Evolutionary conservation across 179 eudicot genomes (phyloP), one percentile per base, ranked within the genome.

Genomic region (Beta lomatogona): DNA sequence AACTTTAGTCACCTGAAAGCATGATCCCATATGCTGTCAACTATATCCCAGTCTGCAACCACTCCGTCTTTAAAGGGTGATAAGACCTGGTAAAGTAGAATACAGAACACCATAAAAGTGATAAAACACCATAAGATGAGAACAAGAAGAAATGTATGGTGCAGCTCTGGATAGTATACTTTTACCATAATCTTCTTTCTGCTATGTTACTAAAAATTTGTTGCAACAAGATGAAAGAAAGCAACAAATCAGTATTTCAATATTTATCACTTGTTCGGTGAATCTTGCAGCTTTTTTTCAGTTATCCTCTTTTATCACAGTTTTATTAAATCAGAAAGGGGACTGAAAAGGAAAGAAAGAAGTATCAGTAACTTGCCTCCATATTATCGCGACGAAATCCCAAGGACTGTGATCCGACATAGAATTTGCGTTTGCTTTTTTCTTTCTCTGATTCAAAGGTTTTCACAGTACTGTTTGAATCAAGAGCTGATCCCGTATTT

Each of bases 1-100:
- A 74, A 63, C 57, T 73, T 68, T 9, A 78, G 85, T 76, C 72
- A 95, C 99, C 94, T 91, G 78, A 94, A 90, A 70, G 98, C 92
- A 86, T 95, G 99, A 81, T 94, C 97, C 98, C 97, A 95, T 76
- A 95, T 94, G 88, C 84, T 89, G 86, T 95, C 99, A 80, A 92
- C 96, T 54, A 92, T 91, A 82, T 94, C 99, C 99, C 98, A 94
- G 79, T 95, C 99, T 70, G 87, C 89, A 59, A 95, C 92, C 81
- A 88, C 87, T 83, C 99, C 99, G 80, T 94, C 97, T 89, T 91
- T 95, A 25, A 95, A 83, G 69, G 97, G 93, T 64, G 99, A 90
- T 66, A 94, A 73, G 72, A 95, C 96, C 99, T 95, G 89, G 86
- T 57, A 22, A n/a, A 64, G 79, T 45, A 74, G 36, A 71, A 66